Base-by-base conservation (phyloP, 345 rosid species). In the Lumnitzera littorea region DNA sequence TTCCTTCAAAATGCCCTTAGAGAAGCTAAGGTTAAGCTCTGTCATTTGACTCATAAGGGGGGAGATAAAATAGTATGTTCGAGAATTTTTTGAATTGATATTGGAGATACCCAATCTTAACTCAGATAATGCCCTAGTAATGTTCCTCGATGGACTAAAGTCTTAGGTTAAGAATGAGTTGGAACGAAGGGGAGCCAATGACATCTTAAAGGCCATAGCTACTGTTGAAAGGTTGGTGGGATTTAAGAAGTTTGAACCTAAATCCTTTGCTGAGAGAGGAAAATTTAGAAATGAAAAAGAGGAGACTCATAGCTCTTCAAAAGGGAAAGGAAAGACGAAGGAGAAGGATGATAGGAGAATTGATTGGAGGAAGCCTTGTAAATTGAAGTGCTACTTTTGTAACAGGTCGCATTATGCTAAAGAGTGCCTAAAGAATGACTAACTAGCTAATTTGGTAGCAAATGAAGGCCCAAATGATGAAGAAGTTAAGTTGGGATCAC, bases 21-120 rank as follows among this genome's bases (percentile, higher is more conserved):
- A 12, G 13, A 58, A 16, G 62, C 63, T 24, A 23, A 43, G n/a
- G 41, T 17, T n/a, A 57, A 20, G 41, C 50, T 57, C n/a, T 55
- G 5, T 5, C 13, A 10, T 29, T 56, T 57, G 9, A 29, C 10
- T 16, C 62, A 12, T 4, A 20, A 65, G 20, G 17, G 48, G 36
- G 13, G 14, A 1, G 4, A 27, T 0, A 20, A 14, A 0, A 15
- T 36, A 57, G 20, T 65, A 65, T 2, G 50, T 57, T 5, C 36
- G 15, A 50, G 57, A 50, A 27, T 56, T 64, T 61, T 8, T 25
- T 2, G 47, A 56, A 13, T 13, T 50, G 20, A 25, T 25, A 16
- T 49, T 56, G 1, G 24, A 55, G 24, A 48, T 31, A 23, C 27
- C 61, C 3, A n/a, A 54, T 25, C 2, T 48, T 3, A 41, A 17